Conservation (phyloP, 106 monocot genomes). For the Iris macrosiphon region DNA sequence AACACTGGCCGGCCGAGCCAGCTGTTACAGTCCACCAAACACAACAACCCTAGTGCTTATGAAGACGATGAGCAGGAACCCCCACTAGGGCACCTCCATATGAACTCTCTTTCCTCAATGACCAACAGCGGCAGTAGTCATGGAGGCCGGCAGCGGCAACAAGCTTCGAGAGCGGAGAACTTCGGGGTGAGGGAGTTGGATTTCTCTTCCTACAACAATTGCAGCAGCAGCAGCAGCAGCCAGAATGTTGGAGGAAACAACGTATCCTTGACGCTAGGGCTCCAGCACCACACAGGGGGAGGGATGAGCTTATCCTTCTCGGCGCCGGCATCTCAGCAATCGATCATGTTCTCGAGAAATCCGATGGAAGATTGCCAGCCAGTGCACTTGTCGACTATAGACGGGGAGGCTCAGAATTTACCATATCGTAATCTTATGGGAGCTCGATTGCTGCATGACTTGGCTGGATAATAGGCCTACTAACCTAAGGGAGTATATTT, state of each 20-base stretch:
- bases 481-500: too few relatives aligned
- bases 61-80: constrained; percentile 29
- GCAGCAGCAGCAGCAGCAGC: constrained; percentile 8
- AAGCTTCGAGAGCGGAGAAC: constrained; percentile 11
- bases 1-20: neutral
- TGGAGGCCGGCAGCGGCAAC: neutral
- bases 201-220: constrained; percentile 32
- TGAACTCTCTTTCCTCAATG: constrained; percentile 14
- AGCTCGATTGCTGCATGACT: constrained; percentile 44
- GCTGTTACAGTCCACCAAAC: constrained; percentile 3
- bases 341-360: constrained; percentile 23
- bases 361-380: constrained; percentile 30
- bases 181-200: constrained; percentile 46
- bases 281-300: constrained; percentile 49
- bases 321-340: constrained; percentile 14
- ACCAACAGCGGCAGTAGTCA: neutral
- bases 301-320: constrained; percentile 24
- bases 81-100: neutral
- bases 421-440: constrained; percentile 45
- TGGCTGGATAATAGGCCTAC: constrained; percentile 19
- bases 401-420: constrained; percentile 35
- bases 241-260: constrained; percentile 8
- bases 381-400: constrained; percentile 33
- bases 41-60: constrained; percentile 24
- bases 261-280: constrained; percentile 71